These are phyloP conservation scores for Arabidopsis lyrata DNA, from an alignment of 441 rosid species.

Conservation along the genomic window DNA sequence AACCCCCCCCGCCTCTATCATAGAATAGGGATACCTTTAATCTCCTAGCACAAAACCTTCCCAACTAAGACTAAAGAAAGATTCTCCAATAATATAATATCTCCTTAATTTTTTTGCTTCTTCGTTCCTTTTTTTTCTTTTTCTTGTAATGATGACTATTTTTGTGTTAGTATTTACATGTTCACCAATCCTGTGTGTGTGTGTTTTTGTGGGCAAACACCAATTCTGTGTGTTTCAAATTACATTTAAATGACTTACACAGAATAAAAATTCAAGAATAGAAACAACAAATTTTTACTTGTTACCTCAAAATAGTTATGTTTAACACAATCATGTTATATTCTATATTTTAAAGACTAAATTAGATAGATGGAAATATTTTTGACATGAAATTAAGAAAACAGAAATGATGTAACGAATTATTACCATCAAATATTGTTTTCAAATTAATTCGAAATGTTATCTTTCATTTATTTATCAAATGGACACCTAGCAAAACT, in stretches of 20 bases:
- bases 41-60: slow-evolving; percentile 33
- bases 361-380: too few species aligned
- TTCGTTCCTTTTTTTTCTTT: background rate
- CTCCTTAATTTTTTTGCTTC: slow-evolving; percentile 9
- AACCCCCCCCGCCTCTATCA: slow-evolving; percentile 39
- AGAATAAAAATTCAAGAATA: background rate
- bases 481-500: background rate
- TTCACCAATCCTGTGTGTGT: background rate
- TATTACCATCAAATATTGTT: background rate
- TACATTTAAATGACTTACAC: background rate
- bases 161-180: background rate
- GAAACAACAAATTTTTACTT: background rate
- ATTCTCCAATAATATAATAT: slow-evolving; percentile 37
- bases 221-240: background rate
- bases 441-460: background rate
- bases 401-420: background rate
- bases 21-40: slow-evolving; percentile 47
- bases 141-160: background rate
- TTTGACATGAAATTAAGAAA: background rate
- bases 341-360: background rate
- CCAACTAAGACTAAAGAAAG: slow-evolving; percentile 40
- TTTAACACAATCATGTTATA: background rate
- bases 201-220: too few species aligned
- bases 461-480: background rate
- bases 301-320: background rate